Percentiles rank a stretch among this genome's conserved stretches.
phyloP scores from a whole-genome alignment of 2,329 filamentous ascomycete species.

The Cladosporium sp. region DNA sequence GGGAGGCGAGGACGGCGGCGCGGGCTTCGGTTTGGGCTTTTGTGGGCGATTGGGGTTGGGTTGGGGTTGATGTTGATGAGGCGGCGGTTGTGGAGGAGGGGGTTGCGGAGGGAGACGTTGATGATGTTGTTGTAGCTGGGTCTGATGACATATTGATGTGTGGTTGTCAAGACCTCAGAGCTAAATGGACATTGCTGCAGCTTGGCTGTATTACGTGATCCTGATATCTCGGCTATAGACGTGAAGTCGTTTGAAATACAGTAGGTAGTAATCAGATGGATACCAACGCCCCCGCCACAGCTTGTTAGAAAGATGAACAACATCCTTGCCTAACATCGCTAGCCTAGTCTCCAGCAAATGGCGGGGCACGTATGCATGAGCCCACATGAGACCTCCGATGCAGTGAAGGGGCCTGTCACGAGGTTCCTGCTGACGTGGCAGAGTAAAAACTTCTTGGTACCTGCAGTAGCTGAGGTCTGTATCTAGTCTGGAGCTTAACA shows the following conservation, averaged over 20 bases:
- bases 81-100: constrained; percentile 11
- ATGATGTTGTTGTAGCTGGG: constrained; percentile 24
- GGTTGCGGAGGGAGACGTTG: constrained; percentile 21
- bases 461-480: constrained; percentile 24
- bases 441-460: constrained; percentile 17
- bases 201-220: not conserved
- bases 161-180: not conserved
- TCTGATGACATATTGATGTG: not conserved
- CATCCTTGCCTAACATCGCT: constrained; percentile 8
- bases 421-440: constrained; percentile 24
- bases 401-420: constrained; percentile 16
- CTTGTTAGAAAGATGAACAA: not conserved
- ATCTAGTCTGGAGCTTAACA: not conserved
- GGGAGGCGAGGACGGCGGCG: constrained; percentile 53
- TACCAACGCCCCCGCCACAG: too few species aligned
- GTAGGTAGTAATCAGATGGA: too few species aligned
- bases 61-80: constrained; percentile 22
- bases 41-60: not conserved
- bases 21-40: constrained; percentile 50
- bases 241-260: not conserved
- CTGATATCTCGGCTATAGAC: not conserved
- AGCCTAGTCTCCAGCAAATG: constrained; percentile 5
- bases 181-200: not conserved
- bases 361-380: constrained; percentile 12
- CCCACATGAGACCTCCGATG: not conserved